Evolutionary conservation across 1,139 yeast species (phyloP).

Genomic region (Zhuliangozyma blackwelliae): DNA sequence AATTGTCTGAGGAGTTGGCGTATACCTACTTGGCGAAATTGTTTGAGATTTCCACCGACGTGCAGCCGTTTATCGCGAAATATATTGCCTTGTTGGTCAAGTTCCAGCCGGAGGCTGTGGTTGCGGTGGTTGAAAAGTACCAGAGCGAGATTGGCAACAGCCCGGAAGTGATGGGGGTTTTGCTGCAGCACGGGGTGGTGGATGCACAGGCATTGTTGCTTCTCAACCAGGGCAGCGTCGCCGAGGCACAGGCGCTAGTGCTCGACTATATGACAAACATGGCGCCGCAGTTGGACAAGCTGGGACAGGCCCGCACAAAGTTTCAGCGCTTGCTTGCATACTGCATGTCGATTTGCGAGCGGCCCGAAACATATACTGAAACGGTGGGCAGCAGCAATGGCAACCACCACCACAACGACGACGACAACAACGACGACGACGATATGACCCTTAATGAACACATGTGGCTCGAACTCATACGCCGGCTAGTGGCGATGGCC

Average conservation of each 20-base stretch:
- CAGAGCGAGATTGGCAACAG: slow-evolving; percentile 14
- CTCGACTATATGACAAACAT: slow-evolving; percentile 16
- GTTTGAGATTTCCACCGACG: slow-evolving; percentile 8
- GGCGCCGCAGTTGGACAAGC: slow-evolving; percentile 2
- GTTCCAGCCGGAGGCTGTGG: slow-evolving; percentile 15
- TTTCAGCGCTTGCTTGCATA: slow-evolving; percentile 29
- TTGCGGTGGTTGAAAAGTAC: slow-evolving; percentile 14
- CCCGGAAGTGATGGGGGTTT: slow-evolving; percentile 12
- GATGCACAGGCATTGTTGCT: slow-evolving; percentile 22
- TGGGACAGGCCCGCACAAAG: slow-evolving; percentile 9
- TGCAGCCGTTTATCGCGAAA: slow-evolving; percentile 16
- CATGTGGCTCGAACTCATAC: slow-evolving; percentile 37
- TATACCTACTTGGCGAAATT: slow-evolving; percentile 25
- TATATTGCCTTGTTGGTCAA: slow-evolving; percentile 30
- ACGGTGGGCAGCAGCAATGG: slow-evolving; percentile 13
- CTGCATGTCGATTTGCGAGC: slow-evolving; percentile 34
- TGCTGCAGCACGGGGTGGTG: slow-evolving; percentile 24
- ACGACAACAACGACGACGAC: too few species aligned
- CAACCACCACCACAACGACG: too few species aligned
- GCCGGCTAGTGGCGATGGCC: slow-evolving; percentile 22
- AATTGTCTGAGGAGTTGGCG: slow-evolving; percentile 18
- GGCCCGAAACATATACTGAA: slow-evolving; percentile 12
- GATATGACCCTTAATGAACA: slow-evolving; percentile 24
- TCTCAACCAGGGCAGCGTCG: slow-evolving; percentile 17
- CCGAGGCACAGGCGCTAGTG: slow-evolving; percentile 24